Percentiles rank a stretch among this genome's conserved stretches.
Evolutionary conservation across 2,329 filamentous ascomycete species (phyloP).

Genomic region (Capronia americana): DNA sequence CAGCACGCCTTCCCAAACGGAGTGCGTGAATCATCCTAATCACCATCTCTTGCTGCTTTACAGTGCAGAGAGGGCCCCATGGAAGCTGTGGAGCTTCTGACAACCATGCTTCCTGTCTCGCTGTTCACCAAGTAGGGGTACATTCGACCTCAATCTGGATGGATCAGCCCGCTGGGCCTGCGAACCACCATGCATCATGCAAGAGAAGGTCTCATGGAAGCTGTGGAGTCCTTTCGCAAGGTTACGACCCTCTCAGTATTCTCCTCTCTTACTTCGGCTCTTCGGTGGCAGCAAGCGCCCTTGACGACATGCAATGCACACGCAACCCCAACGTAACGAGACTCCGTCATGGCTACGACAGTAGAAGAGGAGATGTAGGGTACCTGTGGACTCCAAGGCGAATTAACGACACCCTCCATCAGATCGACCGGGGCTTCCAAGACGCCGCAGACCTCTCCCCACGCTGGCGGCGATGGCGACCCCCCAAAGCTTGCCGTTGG

Average conservation of each 20-base stretch:
- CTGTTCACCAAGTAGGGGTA: not conserved
- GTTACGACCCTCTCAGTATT: not conserved
- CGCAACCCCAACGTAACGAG: not conserved
- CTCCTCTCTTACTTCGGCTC: not conserved
- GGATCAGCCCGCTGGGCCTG: not conserved
- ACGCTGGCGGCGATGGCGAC: not conserved
- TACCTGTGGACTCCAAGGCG: not conserved
- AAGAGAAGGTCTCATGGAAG: constrained; percentile 15
- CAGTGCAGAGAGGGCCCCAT: constrained; percentile 7
- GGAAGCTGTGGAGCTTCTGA: constrained; percentile 5
- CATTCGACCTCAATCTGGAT: constrained; percentile 1
- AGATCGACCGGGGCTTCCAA: not conserved
- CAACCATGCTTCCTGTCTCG: not conserved
- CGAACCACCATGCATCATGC: not conserved
- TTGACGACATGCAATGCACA: not conserved
- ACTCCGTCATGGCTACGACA: not conserved
- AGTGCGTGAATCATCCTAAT: not conserved
- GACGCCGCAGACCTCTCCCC: not conserved
- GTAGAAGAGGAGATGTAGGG: not conserved
- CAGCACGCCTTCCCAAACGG: constrained; percentile 3
- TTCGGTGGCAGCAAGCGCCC: not conserved
- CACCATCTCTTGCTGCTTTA: constrained; percentile 13
- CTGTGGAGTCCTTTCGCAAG: constrained; percentile 3
- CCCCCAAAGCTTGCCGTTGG: not conserved
- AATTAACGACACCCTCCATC: not conserved